Base-by-base conservation (phyloP, 2,329 filamentous ascomycete genomes). In the Pestalotiopsis sp. region DNA sequence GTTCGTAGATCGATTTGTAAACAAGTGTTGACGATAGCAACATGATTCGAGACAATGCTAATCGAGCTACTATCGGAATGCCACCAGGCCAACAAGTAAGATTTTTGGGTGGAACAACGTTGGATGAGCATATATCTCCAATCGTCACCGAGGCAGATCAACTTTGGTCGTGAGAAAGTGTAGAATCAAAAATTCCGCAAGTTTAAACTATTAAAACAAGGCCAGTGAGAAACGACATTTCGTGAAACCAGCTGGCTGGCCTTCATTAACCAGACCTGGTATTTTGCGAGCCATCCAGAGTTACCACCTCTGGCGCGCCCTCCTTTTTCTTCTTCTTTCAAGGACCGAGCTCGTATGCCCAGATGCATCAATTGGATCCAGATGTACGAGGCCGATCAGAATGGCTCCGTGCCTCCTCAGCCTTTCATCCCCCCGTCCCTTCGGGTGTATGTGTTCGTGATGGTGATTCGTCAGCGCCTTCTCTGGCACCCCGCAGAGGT, bases 201-300 rank as follows among this genome's bases (percentile, higher is more conserved):
- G 68, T 73, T 73, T 73, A 73, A 68, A 74, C 72, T 76, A 76
- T 73, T 75, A 75, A 69, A 77, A 76, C 72, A 75, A 68, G 66
- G 70, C 20, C n/a, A 70, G 68, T 68, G 74, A 73, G 72, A 71
- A 74, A 69, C 72, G 72, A 72, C 71, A 73, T 74, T 61, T 39
- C 23, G 38, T 64, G 14, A 31, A n/a, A 27, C 61, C 57, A 36
- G 57, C 25, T 64, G 39, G 20, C 49, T 25, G 52, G 4, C 27
- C 36, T 41, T 36, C 23, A 41, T 52, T 27, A 31, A 39, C 57
- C 67, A 52, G 27, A 38, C 67, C 31, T 31, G 65, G 65, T 31
- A 23, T 60, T 67, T 60, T 61, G 56, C 57, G 31, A 31, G 27
- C 49, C 49, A 27, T 23, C 14, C 20, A 59, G 57, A 59, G 57